Evolutionary conservation across 176 grass and related monocot species (phyloP), one percentile per base, ranked within the genome.

Genomic region (Pontederia paniculata): DNA sequence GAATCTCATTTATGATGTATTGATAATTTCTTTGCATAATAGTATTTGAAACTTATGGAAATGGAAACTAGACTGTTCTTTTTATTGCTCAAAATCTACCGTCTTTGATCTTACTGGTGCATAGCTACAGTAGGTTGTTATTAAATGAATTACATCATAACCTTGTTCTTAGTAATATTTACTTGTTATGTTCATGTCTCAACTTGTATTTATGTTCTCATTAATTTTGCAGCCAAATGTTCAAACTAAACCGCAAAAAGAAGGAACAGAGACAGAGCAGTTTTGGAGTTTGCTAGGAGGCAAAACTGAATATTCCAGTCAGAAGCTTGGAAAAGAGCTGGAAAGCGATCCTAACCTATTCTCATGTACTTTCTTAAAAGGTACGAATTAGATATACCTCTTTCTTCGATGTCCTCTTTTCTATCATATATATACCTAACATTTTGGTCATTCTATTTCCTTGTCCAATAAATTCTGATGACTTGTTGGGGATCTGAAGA

Each of bases 181-280:
- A 31, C 25, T 31, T 31, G 2, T 56, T 48, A 22, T 45, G 12
- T 57, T 2, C 4, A 12, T 17, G 17, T 11, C 10, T 10, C 15
- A 13, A 18, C 23, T 48, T n/a, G n/a, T n/a, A n/a, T n/a, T n/a
- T n/a, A n/a, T n/a, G 6, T 44, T 9, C 9, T 20, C 12, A 57
- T 20, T 17, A 62, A n/a, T 43, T 78, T 23, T 77, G 54, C 82
- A 97, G 93, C 86, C 93, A 57, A 98, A 98, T 79, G 47, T 91
- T 47, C 93, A 98, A 61, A 83, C 93, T 42, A 88, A 73, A 87
- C 70, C 88, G 63, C 93, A 91, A 59, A 98, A 86, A 52, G 93
- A 98, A 78, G 93, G 93, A 63, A 83, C 86, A 67, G 93, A 98
- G 75, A 87, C 74, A 43, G 93, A 98, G 55, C 93, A 88, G 42